Evolutionary conservation across 2,329 filamentous ascomycete genomes (phyloP).

Genomic region (Penicillium sclerotiorum): DNA sequence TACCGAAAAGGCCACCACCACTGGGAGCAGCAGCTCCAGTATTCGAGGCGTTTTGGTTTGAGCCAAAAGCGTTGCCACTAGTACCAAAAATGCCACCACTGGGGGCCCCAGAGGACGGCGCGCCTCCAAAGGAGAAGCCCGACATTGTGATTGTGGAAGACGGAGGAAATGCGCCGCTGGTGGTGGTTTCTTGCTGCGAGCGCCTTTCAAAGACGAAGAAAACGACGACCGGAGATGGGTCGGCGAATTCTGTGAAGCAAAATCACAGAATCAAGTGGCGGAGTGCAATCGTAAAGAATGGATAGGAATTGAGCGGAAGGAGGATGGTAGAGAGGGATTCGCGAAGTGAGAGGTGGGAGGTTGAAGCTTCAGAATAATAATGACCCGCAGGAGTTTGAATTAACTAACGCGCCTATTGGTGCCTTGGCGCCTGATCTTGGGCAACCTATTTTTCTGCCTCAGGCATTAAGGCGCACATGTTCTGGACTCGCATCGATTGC

Average conservation of each 20-base stretch:
- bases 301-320: slow-evolving; percentile 6
- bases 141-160: slow-evolving; percentile 32
- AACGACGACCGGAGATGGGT: slow-evolving; percentile 16
- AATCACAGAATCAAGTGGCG: slow-evolving; percentile 10
- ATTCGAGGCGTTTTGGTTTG: slow-evolving; percentile 32
- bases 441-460: slow-evolving; percentile 5
- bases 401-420: slow-evolving; percentile 20
- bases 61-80: slow-evolving; percentile 35
- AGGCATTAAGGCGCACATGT: slow-evolving; percentile 29
- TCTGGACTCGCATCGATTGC: slow-evolving; percentile 37
- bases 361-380: slow-evolving; percentile 19
- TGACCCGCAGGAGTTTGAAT: slow-evolving; percentile 29
- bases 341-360: slow-evolving; percentile 3
- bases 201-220: slow-evolving; percentile 23
- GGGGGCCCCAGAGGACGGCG: slow-evolving; percentile 39
- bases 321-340: neutral
- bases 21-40: slow-evolving; percentile 14
- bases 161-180: too few species aligned
- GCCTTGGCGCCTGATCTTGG: slow-evolving; percentile 18
- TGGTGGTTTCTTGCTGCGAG: too few species aligned
- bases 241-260: slow-evolving; percentile 12
- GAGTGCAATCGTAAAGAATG: slow-evolving; percentile 6
- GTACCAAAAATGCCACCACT: slow-evolving; percentile 38
- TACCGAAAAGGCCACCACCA: slow-evolving; percentile 46
- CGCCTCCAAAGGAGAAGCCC: slow-evolving; percentile 43